These are phyloP conservation scores for Penicillium sp. DNA, from an alignment of 2,329 filamentous ascomycete genomes.

Conservation along the genomic window DNA sequence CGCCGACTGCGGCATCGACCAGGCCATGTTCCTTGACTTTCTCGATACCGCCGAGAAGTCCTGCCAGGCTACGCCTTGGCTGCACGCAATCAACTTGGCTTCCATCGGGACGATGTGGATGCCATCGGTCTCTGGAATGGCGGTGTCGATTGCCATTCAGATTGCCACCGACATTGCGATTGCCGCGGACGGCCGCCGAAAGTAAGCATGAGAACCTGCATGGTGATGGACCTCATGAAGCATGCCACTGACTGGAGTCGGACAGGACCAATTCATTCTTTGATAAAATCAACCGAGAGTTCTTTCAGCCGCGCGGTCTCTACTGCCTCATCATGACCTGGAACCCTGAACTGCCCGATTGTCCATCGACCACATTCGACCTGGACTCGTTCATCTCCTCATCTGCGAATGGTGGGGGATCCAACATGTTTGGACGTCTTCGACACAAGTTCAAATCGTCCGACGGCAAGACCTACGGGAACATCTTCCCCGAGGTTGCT, in stretches of 20 bases:
- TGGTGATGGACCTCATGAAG: neutral
- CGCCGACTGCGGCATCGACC: constrained; percentile 34
- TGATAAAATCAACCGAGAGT: constrained; percentile 54
- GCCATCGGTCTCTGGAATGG: constrained; percentile 43
- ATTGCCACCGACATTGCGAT: constrained; percentile 44
- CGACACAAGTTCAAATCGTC: constrained; percentile 39
- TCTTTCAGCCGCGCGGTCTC: constrained; percentile 58
- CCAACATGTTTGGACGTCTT: constrained; percentile 21
- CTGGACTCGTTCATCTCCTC: constrained; percentile 41
- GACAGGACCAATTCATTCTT: constrained; percentile 53
- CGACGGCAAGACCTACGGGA: constrained; percentile 41
- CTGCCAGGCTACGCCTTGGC: constrained; percentile 37
- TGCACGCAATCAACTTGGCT: constrained; percentile 45
- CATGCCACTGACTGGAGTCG: neutral
- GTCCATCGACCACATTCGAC: constrained; percentile 29
- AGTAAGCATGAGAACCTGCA: no score
- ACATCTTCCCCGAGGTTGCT: constrained; percentile 47
- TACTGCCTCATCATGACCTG: constrained; percentile 56
- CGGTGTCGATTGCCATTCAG: constrained; percentile 46
- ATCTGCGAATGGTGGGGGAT: constrained; percentile 21
- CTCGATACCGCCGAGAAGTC: constrained; percentile 39
- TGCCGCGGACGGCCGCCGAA: constrained; percentile 37
- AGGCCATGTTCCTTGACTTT: constrained; percentile 40
- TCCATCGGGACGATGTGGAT: constrained; percentile 41
- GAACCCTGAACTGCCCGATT: constrained; percentile 40